Evolutionary conservation across 345 rosid genomes (phyloP).

Genomic region (Theobroma cacao): DNA sequence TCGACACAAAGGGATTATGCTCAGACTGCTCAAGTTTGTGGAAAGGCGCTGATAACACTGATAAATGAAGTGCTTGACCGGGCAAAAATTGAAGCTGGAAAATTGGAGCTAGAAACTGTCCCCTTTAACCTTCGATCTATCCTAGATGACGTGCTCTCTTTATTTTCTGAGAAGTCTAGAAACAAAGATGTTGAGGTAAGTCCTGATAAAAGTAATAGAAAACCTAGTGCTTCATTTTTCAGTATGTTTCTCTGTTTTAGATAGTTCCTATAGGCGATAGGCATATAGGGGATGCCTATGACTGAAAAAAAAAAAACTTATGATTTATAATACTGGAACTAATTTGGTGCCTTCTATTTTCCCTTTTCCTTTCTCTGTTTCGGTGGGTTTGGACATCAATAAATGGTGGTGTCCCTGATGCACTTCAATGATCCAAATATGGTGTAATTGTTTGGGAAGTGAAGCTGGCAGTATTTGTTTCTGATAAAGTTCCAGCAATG

Average conservation of each 20-base stretch:
- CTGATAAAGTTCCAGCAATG: constrained; percentile 84
- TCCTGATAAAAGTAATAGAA: background rate
- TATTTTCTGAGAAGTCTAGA: constrained; percentile 92
- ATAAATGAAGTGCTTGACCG: constrained; percentile 98
- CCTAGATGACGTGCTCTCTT: constrained; percentile 92
- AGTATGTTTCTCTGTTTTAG: background rate
- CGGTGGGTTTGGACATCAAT: constrained; percentile 10
- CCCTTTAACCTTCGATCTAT: constrained; percentile 77
- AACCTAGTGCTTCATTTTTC: constrained; percentile 2
- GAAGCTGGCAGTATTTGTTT: constrained; percentile 90
- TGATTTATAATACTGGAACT: background rate
- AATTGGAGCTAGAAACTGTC: constrained; percentile 82
- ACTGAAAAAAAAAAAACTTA: background rate
- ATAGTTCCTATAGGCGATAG: background rate
- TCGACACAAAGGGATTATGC: constrained; percentile 92
- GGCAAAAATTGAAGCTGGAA: constrained; percentile 96
- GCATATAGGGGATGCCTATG: background rate
- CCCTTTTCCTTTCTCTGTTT: background rate
- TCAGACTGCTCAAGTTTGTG: constrained; percentile 94
- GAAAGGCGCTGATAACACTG: constrained; percentile 86
- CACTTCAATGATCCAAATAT: background rate
- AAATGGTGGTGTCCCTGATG: constrained; percentile 3
- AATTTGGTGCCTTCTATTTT: background rate
- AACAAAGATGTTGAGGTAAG: constrained; percentile 89
- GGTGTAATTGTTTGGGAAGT: constrained; percentile 25